Base-by-base conservation (phyloP, 2,329 filamentous ascomycete genomes). In the Cercospora beticola region DNA sequence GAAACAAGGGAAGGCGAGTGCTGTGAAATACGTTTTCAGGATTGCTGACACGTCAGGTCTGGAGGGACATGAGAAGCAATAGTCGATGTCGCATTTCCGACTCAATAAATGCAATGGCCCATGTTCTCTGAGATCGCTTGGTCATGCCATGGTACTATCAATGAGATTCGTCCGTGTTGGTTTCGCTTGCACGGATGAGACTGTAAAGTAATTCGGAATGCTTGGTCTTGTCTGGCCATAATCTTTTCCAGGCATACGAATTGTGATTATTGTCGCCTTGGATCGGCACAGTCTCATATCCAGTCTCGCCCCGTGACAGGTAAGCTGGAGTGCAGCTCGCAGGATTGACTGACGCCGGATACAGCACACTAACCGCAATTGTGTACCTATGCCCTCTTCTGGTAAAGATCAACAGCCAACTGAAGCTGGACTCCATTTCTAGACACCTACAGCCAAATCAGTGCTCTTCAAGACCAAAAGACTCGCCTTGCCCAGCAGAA, bases 11-110 rank as follows among this genome's bases (percentile, higher is more conserved):
- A 87, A 86, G 77, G 87, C 86, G 23, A 89, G 86, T 73, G 89
- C 83, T 1, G 82, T 87, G 0, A 91, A 91, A 79, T 90, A 89
- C 80, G 85, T 91, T 0, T 87, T 87, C 73, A 81, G 80, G 70
- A 83, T 88, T 76, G 81, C 72, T 8, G 84, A 87, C 43, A 86
- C 85, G 26, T 73, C 74, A 7, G 71, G 71, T 5, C 36, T 68
- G 26, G 54, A 43, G 26, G 63, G 57, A 18, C 59, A 60, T 52
- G 64, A 66, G n/a, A 36, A 56, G n/a, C 49, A 23, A 30, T 57
- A 57, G 54, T 1, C 8, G 18, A 16, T 21, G 2, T 52, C 46
- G 21, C 10, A 52, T 14, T 1, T 40, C 36, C 14, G 36, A 52
- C 3, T 10, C 43, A 10, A 18, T 49, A 3, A 23, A 23, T 10